Base-by-base conservation (phyloP, 192 early-diverging fungal species). In the Gorgonomyces haynaldii region DNA sequence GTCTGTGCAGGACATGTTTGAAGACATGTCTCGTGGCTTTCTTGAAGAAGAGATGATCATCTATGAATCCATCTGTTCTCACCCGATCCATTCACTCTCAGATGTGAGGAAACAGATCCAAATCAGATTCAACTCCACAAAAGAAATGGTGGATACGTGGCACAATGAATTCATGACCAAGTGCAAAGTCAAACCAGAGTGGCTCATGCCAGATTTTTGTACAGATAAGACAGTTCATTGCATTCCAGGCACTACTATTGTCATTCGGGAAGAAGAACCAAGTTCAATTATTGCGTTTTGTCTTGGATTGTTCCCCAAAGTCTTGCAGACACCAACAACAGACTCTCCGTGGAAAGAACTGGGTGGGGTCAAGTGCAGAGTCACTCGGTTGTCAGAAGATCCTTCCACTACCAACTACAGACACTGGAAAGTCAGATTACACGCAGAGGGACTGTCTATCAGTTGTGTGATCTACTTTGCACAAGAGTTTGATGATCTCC, bases 141-240 rank as follows among this genome's bases (percentile, higher is more conserved):
- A n/a, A n/a, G n/a, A n/a, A n/a, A n/a, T n/a, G n/a, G n/a, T n/a
- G n/a, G n/a, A n/a, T n/a, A n/a, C 50, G 23, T 83, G 81, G 80
- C 66, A 80, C 31, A 53, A 60, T 9, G 52, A 57, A 8, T 28
- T 70, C 12, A 54, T 60, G 12, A 32, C 49, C 1, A 48, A 61
- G 5, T 12, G 45, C 13, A 19, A 42, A 25, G 32, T 32, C 9
- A 51, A 58, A 22, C 61, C 56, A 13, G 55, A 51, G 8, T 81
- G 76, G 72, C 44, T 39, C n/a, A 34, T 66, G 3, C 78, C 77
- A 9, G 77, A 78, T 17, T 80, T 72, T 45, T 53, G 57, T 38
- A 54, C 4, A 20, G 12, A 45, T 9, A 26, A 47, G 1, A 38
- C 40, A 1, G 39, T 65, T 6, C 63, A 65, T 32, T 32, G 60